A percentile compares a stretch with the other conserved stretches of the same genome.
Evolutionary conservation across 1,284 basidiomycete genomes (phyloP).

Genomic region (Marasmius tenuissimus): DNA sequence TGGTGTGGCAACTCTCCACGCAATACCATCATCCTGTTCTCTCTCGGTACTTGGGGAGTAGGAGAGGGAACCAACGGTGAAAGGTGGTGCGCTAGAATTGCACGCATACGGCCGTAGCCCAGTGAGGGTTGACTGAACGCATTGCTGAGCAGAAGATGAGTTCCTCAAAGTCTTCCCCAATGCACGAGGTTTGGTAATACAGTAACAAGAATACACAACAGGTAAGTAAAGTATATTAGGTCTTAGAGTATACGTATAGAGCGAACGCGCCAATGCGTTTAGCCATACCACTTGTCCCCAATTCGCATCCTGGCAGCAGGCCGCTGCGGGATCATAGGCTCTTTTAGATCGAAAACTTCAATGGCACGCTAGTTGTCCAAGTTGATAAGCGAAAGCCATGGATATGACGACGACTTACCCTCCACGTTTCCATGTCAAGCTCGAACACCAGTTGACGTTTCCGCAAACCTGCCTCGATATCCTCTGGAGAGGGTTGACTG

Average conservation of each 20-base stretch:
- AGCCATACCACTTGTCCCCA: constrained; percentile 72
- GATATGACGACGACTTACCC: constrained; percentile 42
- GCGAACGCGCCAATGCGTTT: constrained; percentile 4
- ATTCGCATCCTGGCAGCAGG: constrained; percentile 51
- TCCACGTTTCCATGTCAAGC: constrained; percentile 82
- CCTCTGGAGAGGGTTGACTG: constrained; percentile 61
- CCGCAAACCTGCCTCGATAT: constrained; percentile 61
- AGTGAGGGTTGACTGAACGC: no score
- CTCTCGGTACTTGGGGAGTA: no score
- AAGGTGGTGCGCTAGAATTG: no score
- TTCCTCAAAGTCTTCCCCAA: no score
- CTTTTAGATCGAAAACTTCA: constrained; percentile 74
- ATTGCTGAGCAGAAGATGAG: no score
- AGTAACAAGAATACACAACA: background rate
- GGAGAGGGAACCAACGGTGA: no score
- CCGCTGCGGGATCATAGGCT: constrained; percentile 68
- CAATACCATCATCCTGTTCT: no score
- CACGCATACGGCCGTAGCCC: no score
- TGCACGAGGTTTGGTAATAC: no score
- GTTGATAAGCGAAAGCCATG: background rate
- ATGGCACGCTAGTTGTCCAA: constrained; percentile 62
- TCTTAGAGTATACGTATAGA: background rate
- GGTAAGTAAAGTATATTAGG: background rate
- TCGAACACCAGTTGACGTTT: constrained; percentile 86
- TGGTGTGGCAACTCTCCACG: no score